These are phyloP conservation scores for Solanum microdontum DNA, from an alignment of 257 asterid genomes.

Conservation along the genomic window DNA sequence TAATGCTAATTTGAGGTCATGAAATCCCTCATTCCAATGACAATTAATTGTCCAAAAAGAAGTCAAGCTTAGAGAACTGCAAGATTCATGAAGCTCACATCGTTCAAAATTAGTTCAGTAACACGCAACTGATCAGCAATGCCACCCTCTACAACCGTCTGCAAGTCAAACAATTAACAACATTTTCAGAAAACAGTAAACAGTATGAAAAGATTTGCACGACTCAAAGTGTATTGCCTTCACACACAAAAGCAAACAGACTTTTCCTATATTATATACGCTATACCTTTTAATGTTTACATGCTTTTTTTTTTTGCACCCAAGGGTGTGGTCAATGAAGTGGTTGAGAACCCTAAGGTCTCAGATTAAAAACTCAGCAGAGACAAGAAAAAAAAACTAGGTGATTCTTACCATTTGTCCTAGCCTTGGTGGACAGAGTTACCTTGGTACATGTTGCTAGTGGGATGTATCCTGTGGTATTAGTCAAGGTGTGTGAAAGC, in stretches of 20 bases:
- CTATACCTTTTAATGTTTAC: background rate
- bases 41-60: background rate
- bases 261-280: background rate
- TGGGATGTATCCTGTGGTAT: background rate
- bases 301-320: background rate
- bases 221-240: background rate
- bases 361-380: background rate
- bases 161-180: conserved; percentile 9
- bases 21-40: background rate
- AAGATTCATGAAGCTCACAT: conserved; percentile 37
- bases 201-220: background rate
- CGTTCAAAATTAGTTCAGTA: conserved; percentile 68
- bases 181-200: background rate
- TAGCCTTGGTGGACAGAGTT: background rate
- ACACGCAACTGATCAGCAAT: conserved; percentile 79
- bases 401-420: background rate
- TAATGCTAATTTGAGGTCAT: background rate
- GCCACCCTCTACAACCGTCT: conserved; percentile 78
- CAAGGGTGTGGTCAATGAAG: background rate
- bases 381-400: background rate
- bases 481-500: background rate
- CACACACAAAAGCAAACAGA: background rate
- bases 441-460: background rate
- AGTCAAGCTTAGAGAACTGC: background rate
- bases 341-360: background rate